Evolutionary conservation across 495 filamentous ascomycete genomes (phyloP).

Genomic region (Podospora bellae-mahoneyi): DNA sequence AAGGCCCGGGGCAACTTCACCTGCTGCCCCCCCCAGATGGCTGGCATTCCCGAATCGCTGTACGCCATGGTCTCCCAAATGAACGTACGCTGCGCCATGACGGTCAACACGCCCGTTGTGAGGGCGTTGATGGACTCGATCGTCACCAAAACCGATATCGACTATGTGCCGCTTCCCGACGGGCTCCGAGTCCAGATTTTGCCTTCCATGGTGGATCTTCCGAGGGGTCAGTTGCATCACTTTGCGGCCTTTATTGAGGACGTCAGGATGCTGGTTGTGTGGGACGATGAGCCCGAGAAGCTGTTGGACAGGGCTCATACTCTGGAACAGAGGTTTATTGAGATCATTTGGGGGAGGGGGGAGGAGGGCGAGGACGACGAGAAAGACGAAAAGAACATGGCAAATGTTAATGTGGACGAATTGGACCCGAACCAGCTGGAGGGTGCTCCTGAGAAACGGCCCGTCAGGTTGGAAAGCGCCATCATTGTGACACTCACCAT

Average conservation of each 20-base stretch:
- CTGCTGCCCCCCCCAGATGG: slow-evolving; percentile 54
- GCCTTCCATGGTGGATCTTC: slow-evolving; percentile 51
- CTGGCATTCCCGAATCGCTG: slow-evolving; percentile 45
- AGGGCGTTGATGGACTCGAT: slow-evolving; percentile 27
- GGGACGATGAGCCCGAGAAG: slow-evolving; percentile 61
- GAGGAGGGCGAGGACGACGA: slow-evolving; percentile 41
- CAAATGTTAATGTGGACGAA: slow-evolving; percentile 10
- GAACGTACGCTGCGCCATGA: slow-evolving; percentile 50
- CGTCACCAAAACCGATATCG: slow-evolving; percentile 29
- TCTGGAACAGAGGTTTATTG: slow-evolving; percentile 53
- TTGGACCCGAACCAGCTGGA: slow-evolving; percentile 26
- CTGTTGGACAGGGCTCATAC: slow-evolving; percentile 47
- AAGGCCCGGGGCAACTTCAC: slow-evolving; percentile 51
- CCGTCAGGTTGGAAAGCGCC: slow-evolving; percentile 49
- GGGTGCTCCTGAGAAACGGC: slow-evolving; percentile 40
- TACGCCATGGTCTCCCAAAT: slow-evolving; percentile 50
- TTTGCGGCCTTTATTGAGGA: slow-evolving; percentile 65
- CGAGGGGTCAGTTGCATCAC: slow-evolving; percentile 59
- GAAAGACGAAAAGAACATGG: slow-evolving; percentile 33
- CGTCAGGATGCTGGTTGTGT: slow-evolving; percentile 56
- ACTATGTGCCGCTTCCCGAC: slow-evolving; percentile 54
- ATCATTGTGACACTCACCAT: slow-evolving; percentile 50
- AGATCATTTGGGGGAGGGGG: slow-evolving; percentile 51
- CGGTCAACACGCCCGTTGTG: slow-evolving; percentile 33
- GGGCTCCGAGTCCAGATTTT: slow-evolving; percentile 61